phyloP scores from a whole-genome alignment of 2,329 filamentous ascomycete species.

The Colletotrichum aenigma region DNA sequence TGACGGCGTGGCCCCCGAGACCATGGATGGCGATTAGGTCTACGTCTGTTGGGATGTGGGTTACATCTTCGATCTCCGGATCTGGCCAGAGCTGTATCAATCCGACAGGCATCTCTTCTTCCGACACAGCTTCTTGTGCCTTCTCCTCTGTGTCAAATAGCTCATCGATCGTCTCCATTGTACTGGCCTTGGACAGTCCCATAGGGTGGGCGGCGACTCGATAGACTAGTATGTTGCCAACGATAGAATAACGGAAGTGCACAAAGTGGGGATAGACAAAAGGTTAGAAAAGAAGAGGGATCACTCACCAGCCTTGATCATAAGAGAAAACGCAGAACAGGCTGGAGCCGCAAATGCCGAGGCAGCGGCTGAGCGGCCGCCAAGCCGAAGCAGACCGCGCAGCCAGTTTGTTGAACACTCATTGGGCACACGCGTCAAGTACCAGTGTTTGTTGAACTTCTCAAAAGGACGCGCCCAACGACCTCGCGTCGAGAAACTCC shows the following conservation, averaged over 20 bases:
- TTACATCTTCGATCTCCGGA: rapidly evolving
- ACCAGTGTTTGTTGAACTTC: neutral
- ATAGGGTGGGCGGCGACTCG: rapidly evolving
- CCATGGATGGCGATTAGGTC: neutral
- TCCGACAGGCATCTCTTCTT: rapidly evolving
- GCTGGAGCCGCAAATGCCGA: neutral
- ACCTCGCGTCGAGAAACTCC: too few species aligned
- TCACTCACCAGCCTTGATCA: neutral
- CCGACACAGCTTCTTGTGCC: rapidly evolving
- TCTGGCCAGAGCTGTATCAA: neutral
- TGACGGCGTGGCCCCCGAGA: rapidly evolving
- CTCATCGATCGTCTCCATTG: neutral
- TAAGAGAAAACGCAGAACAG: neutral
- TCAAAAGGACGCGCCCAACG: too few species aligned
- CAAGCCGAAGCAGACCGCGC: neutral
- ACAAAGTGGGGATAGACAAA: too few species aligned
- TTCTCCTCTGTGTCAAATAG: neutral
- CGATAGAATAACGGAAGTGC: neutral
- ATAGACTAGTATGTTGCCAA: neutral
- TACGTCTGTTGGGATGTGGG: rapidly evolving
- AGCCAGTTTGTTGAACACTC: neutral
- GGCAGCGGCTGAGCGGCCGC: neutral
- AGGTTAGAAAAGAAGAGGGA: too few species aligned
- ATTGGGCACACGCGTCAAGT: neutral
- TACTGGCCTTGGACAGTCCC: neutral